Evolutionary conservation across 108 stramenopile genomes (phyloP), one percentile per base, ranked within the genome.

Genomic region (Skeletonema costatum): DNA sequence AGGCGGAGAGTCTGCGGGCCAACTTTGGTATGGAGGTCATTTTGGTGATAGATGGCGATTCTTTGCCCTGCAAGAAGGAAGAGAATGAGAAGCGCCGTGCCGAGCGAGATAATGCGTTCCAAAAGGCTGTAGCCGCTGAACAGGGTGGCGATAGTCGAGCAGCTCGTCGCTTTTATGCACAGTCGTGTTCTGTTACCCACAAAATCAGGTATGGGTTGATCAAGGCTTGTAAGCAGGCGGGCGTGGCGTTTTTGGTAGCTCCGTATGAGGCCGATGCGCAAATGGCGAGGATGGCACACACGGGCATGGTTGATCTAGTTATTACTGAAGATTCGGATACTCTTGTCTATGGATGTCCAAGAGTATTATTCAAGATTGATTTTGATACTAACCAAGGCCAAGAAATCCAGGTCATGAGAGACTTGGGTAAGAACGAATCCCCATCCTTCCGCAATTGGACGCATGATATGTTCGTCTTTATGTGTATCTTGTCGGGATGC

Each of bases 251-350:
- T 75, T 39, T 93, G 30, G 93, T 94, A 11, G 92, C 92, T 25
- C 95, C 95, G 13, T 96, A 94, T 73, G 95, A 96, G 73, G 93
- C 95, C 11, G 95, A 96, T 75, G 93, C 95, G 10, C 95, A 96
- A 82, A 88, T 96, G 78, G 93, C 95, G 10, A 88, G 80, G 58
- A 72, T 96, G 66, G 59, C 87, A 21, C 89, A 72, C 31, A 65
- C 72, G n/a, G 89, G 87, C 14, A 13, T 77, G 33, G 90, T 87
- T 64, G 92, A 92, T 59, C 77, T 86, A 10, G 89, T 95, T n/a
- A 82, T 96, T 60, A 90, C 88, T 44, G 95, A 96, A 82, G 95
- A 96, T 70, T 85, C 86, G 2, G 81, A 96, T 69, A 68, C 81
- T 32, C 74, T 95, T 25, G 86, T 77, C 14, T 95, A 92, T 71